Evolutionary conservation across 768 basidiomycete species (phyloP).

Genomic region (Panellus pusillus): DNA sequence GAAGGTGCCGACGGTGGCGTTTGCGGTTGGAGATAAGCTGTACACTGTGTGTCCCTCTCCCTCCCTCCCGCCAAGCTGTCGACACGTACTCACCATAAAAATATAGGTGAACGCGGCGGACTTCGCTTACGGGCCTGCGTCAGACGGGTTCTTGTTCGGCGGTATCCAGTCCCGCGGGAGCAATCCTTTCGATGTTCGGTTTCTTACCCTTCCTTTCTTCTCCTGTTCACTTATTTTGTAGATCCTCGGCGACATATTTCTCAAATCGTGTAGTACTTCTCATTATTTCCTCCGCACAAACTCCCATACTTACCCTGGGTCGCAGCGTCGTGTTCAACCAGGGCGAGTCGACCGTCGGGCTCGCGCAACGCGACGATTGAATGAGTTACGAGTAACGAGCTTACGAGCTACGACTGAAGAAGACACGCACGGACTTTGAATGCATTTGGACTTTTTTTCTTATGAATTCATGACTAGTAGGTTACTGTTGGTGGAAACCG

Average conservation of each 20-base stretch:
- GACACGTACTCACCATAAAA: background rate
- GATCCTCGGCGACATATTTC: conserved; percentile 23
- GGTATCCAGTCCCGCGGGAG: conserved; percentile 22
- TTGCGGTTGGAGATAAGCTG: conserved; percentile 33
- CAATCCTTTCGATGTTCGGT: conserved; percentile 20
- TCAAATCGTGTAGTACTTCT: conserved; percentile 20
- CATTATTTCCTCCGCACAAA: too few relatives aligned
- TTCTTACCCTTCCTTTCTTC: background rate
- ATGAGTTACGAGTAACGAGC: background rate
- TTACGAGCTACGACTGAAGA: background rate
- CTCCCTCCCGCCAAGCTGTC: too few relatives aligned
- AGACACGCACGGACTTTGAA: conserved; percentile 5
- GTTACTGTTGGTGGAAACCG: conserved; percentile 9
- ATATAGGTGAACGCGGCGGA: conserved; percentile 21
- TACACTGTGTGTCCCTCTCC: conserved; percentile 23
- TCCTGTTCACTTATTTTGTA: background rate
- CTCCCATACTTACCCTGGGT: background rate
- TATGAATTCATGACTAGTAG: conserved; percentile 1
- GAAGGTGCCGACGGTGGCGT: conserved; percentile 30
- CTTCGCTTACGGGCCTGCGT: conserved; percentile 25
- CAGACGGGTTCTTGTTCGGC: conserved; percentile 24
- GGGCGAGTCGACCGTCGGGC: conserved; percentile 10
- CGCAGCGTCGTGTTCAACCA: conserved; percentile 23
- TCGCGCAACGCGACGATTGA: conserved; percentile 19
- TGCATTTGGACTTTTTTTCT: conserved; percentile 1